Base-by-base conservation (phyloP, 305 asterid genomes). In the Fraxinus sp. region DNA sequence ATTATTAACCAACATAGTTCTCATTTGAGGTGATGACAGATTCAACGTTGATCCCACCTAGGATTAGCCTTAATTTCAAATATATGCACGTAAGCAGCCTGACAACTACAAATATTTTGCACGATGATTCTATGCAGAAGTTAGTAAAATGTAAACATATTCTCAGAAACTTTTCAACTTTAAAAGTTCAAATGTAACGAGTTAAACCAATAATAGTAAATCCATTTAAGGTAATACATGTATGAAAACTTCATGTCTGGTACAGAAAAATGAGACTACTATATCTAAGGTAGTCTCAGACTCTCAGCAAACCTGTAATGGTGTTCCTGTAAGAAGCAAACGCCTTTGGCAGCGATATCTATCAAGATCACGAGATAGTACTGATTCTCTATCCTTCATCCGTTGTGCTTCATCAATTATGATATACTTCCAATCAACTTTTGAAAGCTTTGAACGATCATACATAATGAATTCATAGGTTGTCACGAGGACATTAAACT, bases 261-360 rank as follows among this genome's bases (percentile, higher is more conserved):
- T 33, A 73, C 82, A 77, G 33, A 64, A 66, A 81, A 77, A 49
- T 16, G 77, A 5, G 10, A 78, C 22, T 79, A 62, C 70, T 79
- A 75, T 46, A 84, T 71, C 70, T 71, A 78, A 68, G 81, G 75
- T 66, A 80, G 41, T 70, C 75, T 30, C 39, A 72, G 46, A n/a
- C 46, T n/a, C 26, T 72, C 49, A 33, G 76, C 80, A 79, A 66
- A 95, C 99, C 97, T 97, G 99, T 92, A 97, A 89, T 43, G 99
- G 99, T 68, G 99, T 97, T 85, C 99, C 99, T 2, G 99, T 97
- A 84, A 97, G 94, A 90, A 97, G 98, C 91, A 97, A 92, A 82
- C 99, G 98, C 90, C 99, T 94, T 88, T 97, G 99, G 89, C 99
- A 97, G 85, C 98, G 98, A 86, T 97, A 97, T 88, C 94, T 92